Evolutionary conservation across 805 yeast genomes (phyloP), one percentile per base, ranked within the genome.

Genomic region (Candida hungchunana): DNA sequence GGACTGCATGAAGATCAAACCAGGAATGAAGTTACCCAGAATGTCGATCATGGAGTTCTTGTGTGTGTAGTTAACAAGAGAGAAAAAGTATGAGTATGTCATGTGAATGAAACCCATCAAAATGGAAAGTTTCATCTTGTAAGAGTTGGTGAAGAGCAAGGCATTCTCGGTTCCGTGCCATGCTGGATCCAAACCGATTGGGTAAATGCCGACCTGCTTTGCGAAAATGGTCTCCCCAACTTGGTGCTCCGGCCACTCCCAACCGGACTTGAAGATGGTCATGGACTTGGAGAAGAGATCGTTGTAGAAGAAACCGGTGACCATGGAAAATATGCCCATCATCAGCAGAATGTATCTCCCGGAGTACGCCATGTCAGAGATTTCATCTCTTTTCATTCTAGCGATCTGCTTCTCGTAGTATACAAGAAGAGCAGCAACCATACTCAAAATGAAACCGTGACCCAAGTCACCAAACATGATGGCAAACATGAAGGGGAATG

Each of bases 381-480:
- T 87, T 58, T 93, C 98, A 56, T 87, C 97, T 53, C 89, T 73
- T 53, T 81, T 75, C 69, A 79, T 71, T 32, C 68, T 69, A 17
- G 73, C 80, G 35, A 93, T 73, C 44, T 73, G 69, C 43, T 69
- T 72, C 61, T 93, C 98, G 56, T 82, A 80, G 32, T 78, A 46
- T 9, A 93, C 88, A 44, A 93, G 66, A 20, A 64, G 61, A 34
- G 77, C 62, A 2, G 94, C 95, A 13, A 87, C 85, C 38, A 82
- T 60, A 36, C 82, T 73, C 60, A 93, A 67, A 31, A 93, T 75
- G 41, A 88, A 73, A 6, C 98, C 98, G 66, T 93, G 98, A 12
- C 98, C 98, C 40, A 89, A 59, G 67, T 93, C 98, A 69, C 98
- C 98, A 69, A 93, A 93, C 98, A 93, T 93, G 52, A 93, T 82